Conservation (phyloP, 805 yeast genomes). For the Starmera quercuum region DNA sequence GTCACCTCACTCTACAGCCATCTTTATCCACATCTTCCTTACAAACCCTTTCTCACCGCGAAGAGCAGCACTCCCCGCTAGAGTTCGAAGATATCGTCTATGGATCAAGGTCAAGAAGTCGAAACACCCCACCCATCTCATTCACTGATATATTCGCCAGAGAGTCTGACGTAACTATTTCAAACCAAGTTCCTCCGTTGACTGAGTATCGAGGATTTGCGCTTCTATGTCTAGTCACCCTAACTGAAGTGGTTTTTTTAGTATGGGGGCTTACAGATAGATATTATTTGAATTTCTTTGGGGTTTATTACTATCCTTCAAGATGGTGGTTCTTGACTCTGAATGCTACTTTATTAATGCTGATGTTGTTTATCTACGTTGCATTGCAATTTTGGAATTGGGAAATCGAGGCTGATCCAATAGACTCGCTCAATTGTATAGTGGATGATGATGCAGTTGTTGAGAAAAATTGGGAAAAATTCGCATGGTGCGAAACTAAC, state of each 20-base stretch:
- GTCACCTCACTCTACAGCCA: slow-evolving; percentile 5
- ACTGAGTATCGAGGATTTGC: slow-evolving; percentile 89
- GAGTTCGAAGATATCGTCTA: slow-evolving; percentile 16
- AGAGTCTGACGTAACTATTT: slow-evolving; percentile 58
- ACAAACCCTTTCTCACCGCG: slow-evolving; percentile 13
- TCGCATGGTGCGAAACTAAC: slow-evolving; percentile 54
- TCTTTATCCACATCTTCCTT: slow-evolving; percentile 25
- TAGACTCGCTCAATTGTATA: slow-evolving; percentile 55
- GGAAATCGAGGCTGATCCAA: slow-evolving; percentile 59
- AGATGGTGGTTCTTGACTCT: slow-evolving; percentile 86
- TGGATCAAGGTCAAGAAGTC: not conserved
- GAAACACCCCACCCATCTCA: slow-evolving; percentile 2
- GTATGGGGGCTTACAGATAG: slow-evolving; percentile 75
- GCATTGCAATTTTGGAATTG: slow-evolving; percentile 65
- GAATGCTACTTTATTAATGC: slow-evolving; percentile 63
- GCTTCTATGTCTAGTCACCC: slow-evolving; percentile 58
- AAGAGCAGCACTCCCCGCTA: slow-evolving; percentile 1
- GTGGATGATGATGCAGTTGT: slow-evolving; percentile 51
- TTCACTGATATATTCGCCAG: slow-evolving; percentile 48
- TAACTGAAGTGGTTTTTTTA: slow-evolving; percentile 47
- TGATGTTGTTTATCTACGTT: slow-evolving; percentile 65
- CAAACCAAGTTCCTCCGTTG: slow-evolving; percentile 44
- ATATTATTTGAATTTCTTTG: slow-evolving; percentile 38
- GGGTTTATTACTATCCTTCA: slow-evolving; percentile 73
- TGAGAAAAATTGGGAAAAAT: slow-evolving; percentile 22